phyloP scores from a whole-genome alignment of 1,284 basidiomycete genomes.

The Neonothopanus nambi region DNA sequence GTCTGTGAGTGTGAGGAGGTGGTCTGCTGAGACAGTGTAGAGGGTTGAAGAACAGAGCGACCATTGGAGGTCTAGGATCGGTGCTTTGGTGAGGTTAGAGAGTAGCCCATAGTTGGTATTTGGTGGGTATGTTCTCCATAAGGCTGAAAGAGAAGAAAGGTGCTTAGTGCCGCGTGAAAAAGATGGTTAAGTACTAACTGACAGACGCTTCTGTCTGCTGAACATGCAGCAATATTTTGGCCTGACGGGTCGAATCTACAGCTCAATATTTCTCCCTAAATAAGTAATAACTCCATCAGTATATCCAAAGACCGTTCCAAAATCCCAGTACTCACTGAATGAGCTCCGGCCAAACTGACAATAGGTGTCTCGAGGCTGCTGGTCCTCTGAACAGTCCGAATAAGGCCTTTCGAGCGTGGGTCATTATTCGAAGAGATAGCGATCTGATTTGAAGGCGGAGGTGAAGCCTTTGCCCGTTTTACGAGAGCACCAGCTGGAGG shows the following conservation, averaged over 20 bases:
- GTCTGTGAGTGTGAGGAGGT: constrained; percentile 74
- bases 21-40: constrained; percentile 85
- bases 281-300: neutral
- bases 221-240: constrained; percentile 81
- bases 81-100: constrained; percentile 73
- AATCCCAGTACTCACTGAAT: constrained; percentile 48
- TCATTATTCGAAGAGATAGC: constrained; percentile 69
- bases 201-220: constrained; percentile 80
- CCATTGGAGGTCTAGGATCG: constrained; percentile 82
- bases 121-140: constrained; percentile 81
- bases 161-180: neutral
- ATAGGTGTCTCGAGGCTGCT: constrained; percentile 81
- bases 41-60: constrained; percentile 70
- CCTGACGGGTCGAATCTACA: constrained; percentile 82
- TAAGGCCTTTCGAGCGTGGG: constrained; percentile 70
- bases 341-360: constrained; percentile 74
- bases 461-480: constrained; percentile 62
- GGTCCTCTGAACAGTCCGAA: constrained; percentile 77
- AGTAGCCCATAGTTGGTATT: constrained; percentile 82
- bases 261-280: constrained; percentile 73
- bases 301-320: neutral
- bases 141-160: constrained; percentile 41
- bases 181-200: constrained; percentile 30
- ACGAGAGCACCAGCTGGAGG: constrained; percentile 54
- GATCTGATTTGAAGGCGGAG: constrained; percentile 67